Percentiles rank a stretch among this genome's conserved stretches.
Conservation (phyloP, 176 grass and related monocot species). For the Echinochloa phyllopogon region DNA sequence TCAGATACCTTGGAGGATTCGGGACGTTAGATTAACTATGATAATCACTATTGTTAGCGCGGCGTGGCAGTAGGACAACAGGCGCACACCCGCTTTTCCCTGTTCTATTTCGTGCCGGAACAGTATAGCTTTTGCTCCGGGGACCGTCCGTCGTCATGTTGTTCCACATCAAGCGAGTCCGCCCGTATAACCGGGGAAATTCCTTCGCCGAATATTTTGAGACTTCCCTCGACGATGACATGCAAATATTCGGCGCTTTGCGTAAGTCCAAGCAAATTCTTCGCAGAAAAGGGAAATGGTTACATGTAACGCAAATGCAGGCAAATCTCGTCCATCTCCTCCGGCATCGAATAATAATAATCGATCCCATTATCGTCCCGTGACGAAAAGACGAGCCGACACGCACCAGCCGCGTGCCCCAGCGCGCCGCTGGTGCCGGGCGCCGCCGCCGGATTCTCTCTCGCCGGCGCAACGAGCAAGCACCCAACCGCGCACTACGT, state of each 20-base stretch:
- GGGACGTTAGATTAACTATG: slow-evolving; percentile 19
- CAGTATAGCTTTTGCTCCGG: not conserved
- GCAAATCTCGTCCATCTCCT: slow-evolving; percentile 26
- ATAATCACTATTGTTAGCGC: not conserved
- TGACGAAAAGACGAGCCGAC: slow-evolving; percentile 14
- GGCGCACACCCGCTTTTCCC: not conserved
- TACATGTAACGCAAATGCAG: not conserved
- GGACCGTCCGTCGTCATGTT: not conserved
- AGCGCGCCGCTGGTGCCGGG: slow-evolving; percentile 14
- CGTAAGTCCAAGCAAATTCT: not conserved
- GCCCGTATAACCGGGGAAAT: not conserved
- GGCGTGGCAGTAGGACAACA: slow-evolving; percentile 15
- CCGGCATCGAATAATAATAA: not conserved
- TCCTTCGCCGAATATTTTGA: not conserved
- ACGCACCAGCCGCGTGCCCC: slow-evolving; percentile 31
- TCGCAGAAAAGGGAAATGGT: not conserved
- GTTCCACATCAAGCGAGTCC: slow-evolving; percentile 37
- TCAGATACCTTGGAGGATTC: slow-evolving; percentile 55
- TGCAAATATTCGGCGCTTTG: not conserved
- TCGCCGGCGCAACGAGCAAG: slow-evolving; percentile 48
- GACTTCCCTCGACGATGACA: not conserved
- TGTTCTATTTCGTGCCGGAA: slow-evolving; percentile 10
- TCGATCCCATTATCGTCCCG: not conserved
- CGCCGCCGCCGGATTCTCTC: slow-evolving; percentile 42
- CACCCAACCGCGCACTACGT: slow-evolving; percentile 20